phyloP scores from a whole-genome alignment of 1,284 basidiomycete genomes.

The Waitea zeae region DNA sequence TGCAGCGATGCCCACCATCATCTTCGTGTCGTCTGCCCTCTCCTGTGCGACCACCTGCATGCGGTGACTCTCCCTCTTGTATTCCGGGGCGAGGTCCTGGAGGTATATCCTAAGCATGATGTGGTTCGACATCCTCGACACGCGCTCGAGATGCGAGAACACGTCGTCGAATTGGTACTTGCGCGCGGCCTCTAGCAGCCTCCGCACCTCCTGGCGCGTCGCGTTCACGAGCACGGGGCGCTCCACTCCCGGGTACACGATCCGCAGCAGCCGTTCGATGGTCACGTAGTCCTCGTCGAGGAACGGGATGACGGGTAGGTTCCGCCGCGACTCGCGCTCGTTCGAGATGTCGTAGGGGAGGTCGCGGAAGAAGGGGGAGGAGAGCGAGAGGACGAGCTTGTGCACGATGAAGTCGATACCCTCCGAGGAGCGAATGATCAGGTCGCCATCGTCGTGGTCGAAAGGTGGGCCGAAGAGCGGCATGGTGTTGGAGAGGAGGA shows the following conservation, averaged over 20 bases:
- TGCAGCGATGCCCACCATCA: too few species aligned
- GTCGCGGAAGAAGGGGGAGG: constrained; percentile 7
- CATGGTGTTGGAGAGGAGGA: too few species aligned
- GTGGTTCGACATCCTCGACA: too few species aligned
- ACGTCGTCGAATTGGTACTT: constrained; percentile 1
- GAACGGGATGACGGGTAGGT: constrained; percentile 1
- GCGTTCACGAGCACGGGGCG: neutral
- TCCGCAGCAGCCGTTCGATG: neutral
- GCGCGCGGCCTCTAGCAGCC: neutral
- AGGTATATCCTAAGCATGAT: too few species aligned
- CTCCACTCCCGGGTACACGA: constrained; percentile 1
- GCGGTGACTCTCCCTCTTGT: too few species aligned
- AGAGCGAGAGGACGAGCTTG: constrained; percentile 5
- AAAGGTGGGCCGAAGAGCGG: too few species aligned
- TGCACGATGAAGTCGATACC: constrained; percentile 7
- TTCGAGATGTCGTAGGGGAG: constrained; percentile 5
- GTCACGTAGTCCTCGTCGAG: neutral
- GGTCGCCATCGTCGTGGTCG: constrained; percentile 7
- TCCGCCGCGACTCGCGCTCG: neutral
- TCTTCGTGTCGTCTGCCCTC: too few species aligned
- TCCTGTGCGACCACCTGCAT: too few species aligned
- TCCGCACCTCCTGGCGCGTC: neutral
- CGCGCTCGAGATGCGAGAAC: too few species aligned
- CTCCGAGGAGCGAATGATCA: constrained; percentile 8
- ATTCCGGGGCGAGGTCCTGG: too few species aligned